Evolutionary conservation across 768 basidiomycete genomes (phyloP).

Genomic region (Saitozyma podzolica): DNA sequence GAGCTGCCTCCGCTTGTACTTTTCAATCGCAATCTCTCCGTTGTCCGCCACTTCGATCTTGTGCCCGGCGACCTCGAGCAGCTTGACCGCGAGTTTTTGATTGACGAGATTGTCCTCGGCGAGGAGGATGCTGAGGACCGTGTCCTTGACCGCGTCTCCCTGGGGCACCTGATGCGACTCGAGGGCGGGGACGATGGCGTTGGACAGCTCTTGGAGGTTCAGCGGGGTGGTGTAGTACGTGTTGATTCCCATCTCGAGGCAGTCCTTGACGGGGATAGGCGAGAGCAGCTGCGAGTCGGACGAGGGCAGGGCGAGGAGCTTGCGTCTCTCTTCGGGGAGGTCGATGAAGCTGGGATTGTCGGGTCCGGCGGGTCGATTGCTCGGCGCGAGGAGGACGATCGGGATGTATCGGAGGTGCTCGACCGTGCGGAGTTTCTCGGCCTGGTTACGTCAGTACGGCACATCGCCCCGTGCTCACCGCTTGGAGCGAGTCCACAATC

Average conservation of each 20-base stretch:
- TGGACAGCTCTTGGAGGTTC: constrained; percentile 79
- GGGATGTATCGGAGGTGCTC: constrained; percentile 97
- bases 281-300: constrained; percentile 45
- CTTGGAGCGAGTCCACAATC: constrained; percentile 81
- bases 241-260: constrained; percentile 91
- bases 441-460: constrained; percentile 56
- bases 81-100: constrained; percentile 85
- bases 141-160: constrained; percentile 78
- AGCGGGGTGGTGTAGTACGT: constrained; percentile 92
- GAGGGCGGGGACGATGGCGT: constrained; percentile 88
- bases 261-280: constrained; percentile 79
- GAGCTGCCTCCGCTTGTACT: constrained; percentile 59
- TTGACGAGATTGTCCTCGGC: constrained; percentile 89
- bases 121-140: constrained; percentile 85
- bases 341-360: constrained; percentile 51
- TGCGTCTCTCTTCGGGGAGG: constrained; percentile 40
- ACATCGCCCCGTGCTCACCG: constrained; percentile 60
- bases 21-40: constrained; percentile 86
- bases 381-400: constrained; percentile 81
- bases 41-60: constrained; percentile 97
- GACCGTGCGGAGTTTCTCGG: constrained; percentile 82
- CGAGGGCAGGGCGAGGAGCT: constrained; percentile 46
- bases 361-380: constrained; percentile 59
- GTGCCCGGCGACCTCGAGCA: constrained; percentile 93
- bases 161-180: constrained; percentile 92